Base-by-base conservation (phyloP, 2,329 filamentous ascomycete genomes). In the Fusarium nelsonii region DNA sequence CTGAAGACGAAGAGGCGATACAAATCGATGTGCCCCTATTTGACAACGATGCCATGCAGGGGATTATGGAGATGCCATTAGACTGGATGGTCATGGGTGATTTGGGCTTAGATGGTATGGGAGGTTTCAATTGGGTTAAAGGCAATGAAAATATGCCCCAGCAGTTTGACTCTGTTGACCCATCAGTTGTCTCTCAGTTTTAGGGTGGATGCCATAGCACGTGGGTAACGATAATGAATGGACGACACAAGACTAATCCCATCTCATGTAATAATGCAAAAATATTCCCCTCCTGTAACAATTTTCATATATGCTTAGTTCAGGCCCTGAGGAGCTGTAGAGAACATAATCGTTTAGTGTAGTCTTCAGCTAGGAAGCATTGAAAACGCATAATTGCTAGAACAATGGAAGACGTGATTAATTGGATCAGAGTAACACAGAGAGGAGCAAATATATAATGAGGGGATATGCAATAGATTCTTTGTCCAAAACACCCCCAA, bases 401-500 rank as follows among this genome's bases (percentile, higher is more conserved):
- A 16, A 51, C 23, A 8, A 9, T 16, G 8, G 12, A 20, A 41
- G 14, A 41, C 8, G 23, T 11, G 8, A 14, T 15, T n/a, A 4
- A 15, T 11, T 8, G n/a, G 14, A 20, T 4, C 16, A 40, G 28
- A 18, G 26, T 18, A 33, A 58, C 23, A 41, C 48, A 40, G 34
- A 32, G 39, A 39, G 52, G 50, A 32, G 28, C 28, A 37, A 54
- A 60, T 36, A 41, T 58, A 45, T 30, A 61, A 41, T 70, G 68
- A 65, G 64, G 57, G 62, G 59, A 65, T 65, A 69, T 70, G 68
- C 59, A 65, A 69, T 69, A 69, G 60, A 71, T 71, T 71, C 60
- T 65, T 70, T 65, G 65, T 69, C 68, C 69, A 72, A 72, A 72
- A 71, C 68, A 71, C 59, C 71, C 68, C 64, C 51, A 55, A 69